Evolutionary conservation across 805 yeast genomes (phyloP), one percentile per base, ranked within the genome.

Genomic region (Wickerhamomyces sydowiorum): DNA sequence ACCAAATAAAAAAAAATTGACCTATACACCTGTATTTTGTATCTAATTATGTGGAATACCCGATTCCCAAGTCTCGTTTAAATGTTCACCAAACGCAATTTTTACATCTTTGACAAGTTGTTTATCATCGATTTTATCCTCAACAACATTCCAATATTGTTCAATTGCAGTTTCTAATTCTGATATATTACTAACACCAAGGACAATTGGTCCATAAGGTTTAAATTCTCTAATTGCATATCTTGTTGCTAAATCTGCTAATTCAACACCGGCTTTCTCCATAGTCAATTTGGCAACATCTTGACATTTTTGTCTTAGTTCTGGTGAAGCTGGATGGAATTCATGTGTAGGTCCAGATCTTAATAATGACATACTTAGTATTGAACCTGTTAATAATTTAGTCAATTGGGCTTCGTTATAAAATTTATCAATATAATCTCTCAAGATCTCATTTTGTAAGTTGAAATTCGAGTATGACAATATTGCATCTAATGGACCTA

Each of bases 291-390:
- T 80, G 0, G 76, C 78, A 36, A 56, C 48, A 6, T 54, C 50
- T 24, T 57, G 53, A 13, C 75, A 72, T 33, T 60, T 53, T 1
- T 66, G 64, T 47, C 73, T 79, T 47, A 90, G 66, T n/a, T 60
- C 74, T 14, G 60, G 51, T 0, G 81, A 65, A 4, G 87, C 93
- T 0, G 96, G 97, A 55, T 90, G 97, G 72, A 89, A 91, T 1
- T 70, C 54, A 48, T 75, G 82, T 0, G 96, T 82, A 27, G 71
- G 66, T 20, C 72, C 80, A 0, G 83, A 73, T 45, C 95, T 72
- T 43, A 90, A 67, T 43, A 90, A 61, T 4, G 96, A 86, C 98
- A 90, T 90, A 42, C 90, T 78, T 45, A 91, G 67, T 30, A 93
- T 89, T 1, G 96, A 85, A 3, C 91, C 96, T 58, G 86, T 87